phyloP scores from a whole-genome alignment of 441 rosid genomes.

The Raphanus hybrid region DNA sequence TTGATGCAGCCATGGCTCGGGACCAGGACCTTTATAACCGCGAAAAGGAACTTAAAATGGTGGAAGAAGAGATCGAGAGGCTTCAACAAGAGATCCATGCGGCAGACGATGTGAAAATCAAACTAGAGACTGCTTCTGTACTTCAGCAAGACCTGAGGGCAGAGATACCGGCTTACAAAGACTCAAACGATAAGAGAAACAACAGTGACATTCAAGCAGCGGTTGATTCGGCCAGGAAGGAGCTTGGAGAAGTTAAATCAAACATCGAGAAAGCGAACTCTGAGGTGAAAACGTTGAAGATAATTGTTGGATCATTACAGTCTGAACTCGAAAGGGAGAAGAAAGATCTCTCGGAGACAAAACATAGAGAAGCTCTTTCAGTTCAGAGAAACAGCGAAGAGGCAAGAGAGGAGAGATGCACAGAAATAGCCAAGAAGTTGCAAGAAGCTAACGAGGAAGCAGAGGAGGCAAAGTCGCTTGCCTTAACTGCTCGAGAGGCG shows the following conservation, averaged over 20 bases:
- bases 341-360: conserved; percentile 51
- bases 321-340: conserved; percentile 74
- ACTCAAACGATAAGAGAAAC: conserved; percentile 38
- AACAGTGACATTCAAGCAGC: conserved; percentile 62
- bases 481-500: conserved; percentile 68
- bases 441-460: conserved; percentile 71
- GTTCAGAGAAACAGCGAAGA: conserved; percentile 71
- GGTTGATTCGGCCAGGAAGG: conserved; percentile 79
- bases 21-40: conserved; percentile 77
- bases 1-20: conserved; percentile 74
- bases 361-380: conserved; percentile 63
- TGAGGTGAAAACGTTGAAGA: conserved; percentile 74
- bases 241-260: conserved; percentile 80
- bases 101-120: conserved; percentile 72
- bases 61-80: conserved; percentile 79
- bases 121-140: conserved; percentile 65
- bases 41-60: conserved; percentile 84
- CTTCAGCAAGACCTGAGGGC: conserved; percentile 68
- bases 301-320: conserved; percentile 68
- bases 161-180: conserved; percentile 67
- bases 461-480: conserved; percentile 72
- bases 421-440: conserved; percentile 67
- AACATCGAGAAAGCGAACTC: conserved; percentile 77
- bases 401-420: conserved; percentile 53
- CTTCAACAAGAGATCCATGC: conserved; percentile 67